phyloP scores from a whole-genome alignment of 306 rosid genomes.

The Boehmeria nivea region DNA sequence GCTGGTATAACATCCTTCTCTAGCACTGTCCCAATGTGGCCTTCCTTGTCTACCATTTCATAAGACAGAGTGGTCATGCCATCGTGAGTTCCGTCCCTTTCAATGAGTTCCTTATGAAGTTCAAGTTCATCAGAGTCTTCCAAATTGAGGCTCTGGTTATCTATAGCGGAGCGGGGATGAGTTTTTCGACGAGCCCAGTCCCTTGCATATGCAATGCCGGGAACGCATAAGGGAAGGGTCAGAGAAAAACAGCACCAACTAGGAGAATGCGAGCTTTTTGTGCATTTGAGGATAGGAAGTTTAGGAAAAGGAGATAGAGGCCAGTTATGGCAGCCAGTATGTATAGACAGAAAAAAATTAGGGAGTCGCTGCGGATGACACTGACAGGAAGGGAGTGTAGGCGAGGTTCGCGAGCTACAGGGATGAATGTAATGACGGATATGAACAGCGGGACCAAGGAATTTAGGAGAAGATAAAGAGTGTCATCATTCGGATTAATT shows the following conservation, averaged over 20 bases:
- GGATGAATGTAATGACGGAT: constrained; percentile 40
- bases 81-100: not conserved
- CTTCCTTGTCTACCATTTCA: constrained; percentile 21
- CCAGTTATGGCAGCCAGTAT: constrained; percentile 63
- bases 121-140: constrained; percentile 28
- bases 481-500: constrained; percentile 35
- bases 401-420: constrained; percentile 40
- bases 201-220: constrained; percentile 31
- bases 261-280: constrained; percentile 39
- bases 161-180: constrained; percentile 10
- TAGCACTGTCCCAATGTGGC: constrained; percentile 30
- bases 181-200: constrained; percentile 23
- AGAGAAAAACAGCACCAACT: constrained; percentile 48
- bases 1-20: constrained; percentile 35
- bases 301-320: constrained; percentile 53
- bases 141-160: constrained; percentile 18
- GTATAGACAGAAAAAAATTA: constrained; percentile 48
- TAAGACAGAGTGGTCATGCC: not conserved
- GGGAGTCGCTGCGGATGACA: constrained; percentile 26
- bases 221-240: constrained; percentile 37
- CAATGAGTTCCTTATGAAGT: constrained; percentile 44
- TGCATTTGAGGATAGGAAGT: constrained; percentile 27
- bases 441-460: constrained; percentile 57
- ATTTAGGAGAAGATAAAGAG: constrained; percentile 58
- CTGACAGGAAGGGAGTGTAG: constrained; percentile 19